Evolutionary conservation across 805 yeast species (phyloP), one percentile per base, ranked within the genome.

Genomic region (Yamadazyma paraphyllophila): DNA sequence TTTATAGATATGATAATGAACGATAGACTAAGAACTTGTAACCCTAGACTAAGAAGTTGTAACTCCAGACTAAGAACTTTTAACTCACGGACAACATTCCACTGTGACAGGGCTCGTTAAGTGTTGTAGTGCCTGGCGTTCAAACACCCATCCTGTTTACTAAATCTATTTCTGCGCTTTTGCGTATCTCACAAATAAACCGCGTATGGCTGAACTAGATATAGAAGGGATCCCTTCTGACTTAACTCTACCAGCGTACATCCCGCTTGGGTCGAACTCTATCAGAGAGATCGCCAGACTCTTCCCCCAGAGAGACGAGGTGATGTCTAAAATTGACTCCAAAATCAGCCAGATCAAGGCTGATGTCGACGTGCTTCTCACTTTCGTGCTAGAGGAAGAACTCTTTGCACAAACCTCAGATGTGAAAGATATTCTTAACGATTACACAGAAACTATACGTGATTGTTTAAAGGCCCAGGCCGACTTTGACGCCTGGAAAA

Each of bases 261-360:
- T 50, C 9, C 53, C 53, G 9, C 29, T 50, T 36, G 30, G 41
- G 1, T 13, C 16, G n/a, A 13, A 36, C 25, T 33, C 48, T 11
- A 14, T 47, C 2, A 9, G 34, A 17, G 34, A 36, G 11, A 27
- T 44, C 7, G 26, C 43, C 7, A 26, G 29, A 3, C 38, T 46
- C 12, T n/a, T 39, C 8, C 41, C 50, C 36, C 30, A 25, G 20
- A 36, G 41, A 10, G 41, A 46, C 43, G 9, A 47, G 48, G 29
- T 44, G 43, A 2, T 7, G 13, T 10, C n/a, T 17, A 49, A 31
- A 11, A 48, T 41, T 13, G 59, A 46, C 9, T 54, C 52, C 7
- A 47, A 34, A 2, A 49, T 50, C 46, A 53, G 49, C 16, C 47
- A 45, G 7, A 55, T 58, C 25, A 55, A 44, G 31, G 50, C 52